Conservation (phyloP, 768 basidiomycete genomes). For the Podaxis sp. region DNA sequence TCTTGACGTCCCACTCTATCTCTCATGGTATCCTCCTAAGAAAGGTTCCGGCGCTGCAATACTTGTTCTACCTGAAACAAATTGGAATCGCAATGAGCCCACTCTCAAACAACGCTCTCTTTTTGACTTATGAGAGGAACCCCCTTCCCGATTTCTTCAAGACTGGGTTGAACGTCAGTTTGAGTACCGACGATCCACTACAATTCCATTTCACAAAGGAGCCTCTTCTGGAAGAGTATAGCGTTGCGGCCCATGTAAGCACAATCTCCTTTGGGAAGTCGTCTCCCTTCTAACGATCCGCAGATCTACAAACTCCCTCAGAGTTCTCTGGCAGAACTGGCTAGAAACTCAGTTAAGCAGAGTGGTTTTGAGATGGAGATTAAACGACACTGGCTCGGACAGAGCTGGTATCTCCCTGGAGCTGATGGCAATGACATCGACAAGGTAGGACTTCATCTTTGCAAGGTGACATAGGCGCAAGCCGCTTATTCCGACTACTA, state of each 20-base stretch:
- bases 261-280: not conserved
- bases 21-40: conserved; percentile 98
- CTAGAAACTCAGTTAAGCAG: conserved; percentile 96
- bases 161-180: conserved; percentile 90
- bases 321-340: conserved; percentile 91
- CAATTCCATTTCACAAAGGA: conserved; percentile 99
- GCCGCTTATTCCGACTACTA: conserved; percentile 27
- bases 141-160: conserved; percentile 97
- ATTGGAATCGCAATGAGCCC: conserved; percentile 99
- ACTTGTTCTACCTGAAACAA: conserved; percentile 97
- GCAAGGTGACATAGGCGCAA: not conserved
- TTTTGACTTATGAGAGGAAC: conserved; percentile 95
- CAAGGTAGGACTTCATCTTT: conserved; percentile 54
- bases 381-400: conserved; percentile 94
- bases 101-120: conserved; percentile 95
- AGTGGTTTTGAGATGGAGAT: conserved; percentile 99
- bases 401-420: conserved; percentile 91
- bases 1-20: conserved; percentile 95
- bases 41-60: conserved; percentile 96
- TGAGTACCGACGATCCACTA: conserved; percentile 93
- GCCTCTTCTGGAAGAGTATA: conserved; percentile 94
- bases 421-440: conserved; percentile 94
- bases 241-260: conserved; percentile 92
- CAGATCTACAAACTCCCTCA: conserved; percentile 97
- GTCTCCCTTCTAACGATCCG: not conserved